A percentile compares a stretch with the other conserved stretches of the same genome.
Evolutionary conservation across 768 basidiomycete species (phyloP).

Genomic region (Rubroboletus pulcherrimus): DNA sequence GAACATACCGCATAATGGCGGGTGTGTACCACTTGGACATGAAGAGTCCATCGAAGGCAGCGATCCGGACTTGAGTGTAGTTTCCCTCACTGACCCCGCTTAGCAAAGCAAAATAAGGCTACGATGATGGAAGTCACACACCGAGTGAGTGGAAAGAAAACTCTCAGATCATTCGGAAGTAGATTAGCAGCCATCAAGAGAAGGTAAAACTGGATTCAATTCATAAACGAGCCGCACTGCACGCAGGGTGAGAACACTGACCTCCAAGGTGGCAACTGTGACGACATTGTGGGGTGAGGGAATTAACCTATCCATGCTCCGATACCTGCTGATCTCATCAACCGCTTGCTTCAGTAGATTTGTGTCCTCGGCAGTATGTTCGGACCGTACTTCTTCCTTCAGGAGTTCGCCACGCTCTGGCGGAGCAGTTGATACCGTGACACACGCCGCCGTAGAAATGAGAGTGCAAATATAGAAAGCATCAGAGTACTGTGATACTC

Average conservation of each 20-base stretch:
- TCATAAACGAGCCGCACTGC: constrained; percentile 4
- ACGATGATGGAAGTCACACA: constrained; percentile 33
- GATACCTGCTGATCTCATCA: constrained; percentile 85
- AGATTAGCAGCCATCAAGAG: constrained; percentile 73
- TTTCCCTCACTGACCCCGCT: constrained; percentile 75
- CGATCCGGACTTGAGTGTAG: constrained; percentile 83
- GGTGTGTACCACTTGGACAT: constrained; percentile 84
- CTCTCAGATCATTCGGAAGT: constrained; percentile 68
- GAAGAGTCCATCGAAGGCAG: constrained; percentile 93
- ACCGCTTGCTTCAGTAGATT: constrained; percentile 70
- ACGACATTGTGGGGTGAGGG: constrained; percentile 94
- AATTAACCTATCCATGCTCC: constrained; percentile 92
- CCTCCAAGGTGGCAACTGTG: constrained; percentile 87
- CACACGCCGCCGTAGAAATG: constrained; percentile 77
- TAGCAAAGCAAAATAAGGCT: constrained; percentile 2
- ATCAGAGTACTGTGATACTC: constrained; percentile 69
- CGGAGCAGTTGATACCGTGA: constrained; percentile 69
- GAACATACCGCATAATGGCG: constrained; percentile 81
- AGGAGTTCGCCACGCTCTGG: constrained; percentile 79
- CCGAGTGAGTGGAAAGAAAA: constrained; percentile 90
- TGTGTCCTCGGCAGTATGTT: constrained; percentile 65
- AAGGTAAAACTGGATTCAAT: constrained; percentile 63
- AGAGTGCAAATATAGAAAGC: constrained; percentile 86
- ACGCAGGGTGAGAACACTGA: constrained; percentile 34
- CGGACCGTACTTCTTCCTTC: constrained; percentile 60